These are phyloP conservation scores for Triticum timopheevii DNA, from an alignment of 176 grass and related monocot species.

Conservation along the genomic window DNA sequence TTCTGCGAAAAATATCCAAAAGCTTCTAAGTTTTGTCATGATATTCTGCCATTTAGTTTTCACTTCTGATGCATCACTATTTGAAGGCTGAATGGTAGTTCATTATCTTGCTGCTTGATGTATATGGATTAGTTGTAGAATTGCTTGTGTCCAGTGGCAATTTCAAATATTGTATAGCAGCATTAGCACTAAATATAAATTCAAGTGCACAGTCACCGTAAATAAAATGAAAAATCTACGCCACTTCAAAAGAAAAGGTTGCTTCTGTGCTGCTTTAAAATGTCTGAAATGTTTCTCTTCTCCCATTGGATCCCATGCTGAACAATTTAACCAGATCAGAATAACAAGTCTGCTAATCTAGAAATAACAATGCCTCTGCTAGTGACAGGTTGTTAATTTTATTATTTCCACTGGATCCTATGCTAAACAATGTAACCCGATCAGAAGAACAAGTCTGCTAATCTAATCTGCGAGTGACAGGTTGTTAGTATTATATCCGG, in stretches of 20 bases:
- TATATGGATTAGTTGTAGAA: neutral
- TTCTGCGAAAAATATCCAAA: no score
- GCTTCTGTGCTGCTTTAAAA: no score
- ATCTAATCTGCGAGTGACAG: neutral
- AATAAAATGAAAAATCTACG: no score
- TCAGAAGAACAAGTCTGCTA: neutral
- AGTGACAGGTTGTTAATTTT: neutral
- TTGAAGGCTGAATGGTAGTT: neutral
- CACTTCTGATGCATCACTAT: neutral
- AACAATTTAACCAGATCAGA: no score
- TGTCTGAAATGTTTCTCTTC: no score
- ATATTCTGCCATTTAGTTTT: neutral
- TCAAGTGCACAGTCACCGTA: no score
- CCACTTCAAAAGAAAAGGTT: no score
- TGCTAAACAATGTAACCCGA: neutral
- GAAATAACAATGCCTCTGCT: neutral
- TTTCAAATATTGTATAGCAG: no score
- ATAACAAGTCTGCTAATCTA: no score
- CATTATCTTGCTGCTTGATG: neutral
- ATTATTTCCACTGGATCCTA: no score
- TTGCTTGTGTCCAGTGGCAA: neutral
- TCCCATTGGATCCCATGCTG: no score
- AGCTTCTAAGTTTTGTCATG: neutral
- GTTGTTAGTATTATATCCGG: neutral
- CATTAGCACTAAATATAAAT: no score